phyloP scores from a whole-genome alignment of 2,329 filamentous ascomycete genomes.

The Colletotrichum sp. region DNA sequence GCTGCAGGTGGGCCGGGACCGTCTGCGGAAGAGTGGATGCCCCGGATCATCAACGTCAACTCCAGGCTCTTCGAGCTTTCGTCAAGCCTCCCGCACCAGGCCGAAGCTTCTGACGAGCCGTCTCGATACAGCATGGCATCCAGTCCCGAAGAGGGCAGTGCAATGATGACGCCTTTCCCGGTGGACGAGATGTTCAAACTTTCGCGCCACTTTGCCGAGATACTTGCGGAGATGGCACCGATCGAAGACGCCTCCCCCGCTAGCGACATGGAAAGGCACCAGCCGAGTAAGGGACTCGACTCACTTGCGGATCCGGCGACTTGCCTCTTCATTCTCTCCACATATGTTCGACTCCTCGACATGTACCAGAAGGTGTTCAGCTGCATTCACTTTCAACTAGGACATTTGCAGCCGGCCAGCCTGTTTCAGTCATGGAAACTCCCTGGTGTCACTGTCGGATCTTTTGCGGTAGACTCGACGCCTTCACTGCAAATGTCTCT shows the following conservation, averaged over 20 bases:
- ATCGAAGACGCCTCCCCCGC: constrained; percentile 9
- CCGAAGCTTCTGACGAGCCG: constrained; percentile 21
- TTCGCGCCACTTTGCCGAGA: constrained; percentile 40
- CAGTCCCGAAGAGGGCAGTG: constrained; percentile 27
- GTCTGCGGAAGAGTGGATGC: constrained; percentile 39
- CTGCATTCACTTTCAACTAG: constrained; percentile 38
- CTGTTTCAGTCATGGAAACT: constrained; percentile 43
- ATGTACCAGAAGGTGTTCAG: constrained; percentile 44
- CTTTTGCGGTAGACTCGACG: constrained; percentile 43
- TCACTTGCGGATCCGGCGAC: constrained; percentile 37
- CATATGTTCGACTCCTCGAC: constrained; percentile 43
- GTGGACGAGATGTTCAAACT: constrained; percentile 47
- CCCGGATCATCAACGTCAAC: constrained; percentile 43
- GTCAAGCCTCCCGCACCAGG: constrained; percentile 33
- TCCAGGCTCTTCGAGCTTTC: constrained; percentile 42
- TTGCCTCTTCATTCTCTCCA: constrained; percentile 42
- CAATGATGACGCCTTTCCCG: constrained; percentile 36
- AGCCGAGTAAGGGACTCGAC: constrained; percentile 9
- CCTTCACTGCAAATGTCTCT: constrained; percentile 47
- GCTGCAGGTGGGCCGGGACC: constrained; percentile 21
- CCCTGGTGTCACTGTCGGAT: constrained; percentile 45
- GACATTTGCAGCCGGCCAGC: constrained; percentile 28
- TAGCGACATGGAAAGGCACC: not conserved
- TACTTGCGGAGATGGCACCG: constrained; percentile 30
- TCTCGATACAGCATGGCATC: not conserved